Percentiles rank a stretch among this genome's conserved stretches.
Conservation (phyloP, 768 basidiomycete genomes). For the Suillus plorans region DNA sequence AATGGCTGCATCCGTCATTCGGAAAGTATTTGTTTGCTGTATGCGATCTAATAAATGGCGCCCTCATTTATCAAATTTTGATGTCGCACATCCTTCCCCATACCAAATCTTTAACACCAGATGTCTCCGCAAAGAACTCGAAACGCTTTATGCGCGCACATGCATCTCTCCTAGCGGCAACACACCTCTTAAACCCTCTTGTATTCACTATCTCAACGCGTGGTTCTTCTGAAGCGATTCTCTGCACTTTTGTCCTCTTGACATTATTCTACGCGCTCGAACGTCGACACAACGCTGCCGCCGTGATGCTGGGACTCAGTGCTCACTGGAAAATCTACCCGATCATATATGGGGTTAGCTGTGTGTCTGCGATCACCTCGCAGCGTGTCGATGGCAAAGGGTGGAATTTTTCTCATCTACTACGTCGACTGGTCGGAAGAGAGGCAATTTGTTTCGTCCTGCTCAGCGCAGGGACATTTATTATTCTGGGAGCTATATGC, state of each 20-base stretch:
- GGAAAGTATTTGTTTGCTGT: constrained; percentile 88
- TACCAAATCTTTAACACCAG: constrained; percentile 1
- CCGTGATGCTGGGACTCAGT: constrained; percentile 73
- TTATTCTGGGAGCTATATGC: constrained; percentile 56
- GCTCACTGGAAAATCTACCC: constrained; percentile 99
- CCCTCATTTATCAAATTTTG: constrained; percentile 66
- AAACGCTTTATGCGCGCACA: constrained; percentile 13
- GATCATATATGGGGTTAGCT: constrained; percentile 82
- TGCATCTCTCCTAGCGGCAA: constrained; percentile 58
- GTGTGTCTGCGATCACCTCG: constrained; percentile 41
- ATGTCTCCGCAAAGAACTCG: constrained; percentile 7
- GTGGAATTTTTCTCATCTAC: constrained; percentile 27
- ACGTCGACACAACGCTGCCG: constrained; percentile 62
- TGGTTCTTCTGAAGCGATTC: constrained; percentile 90
- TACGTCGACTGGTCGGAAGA: constrained; percentile 44
- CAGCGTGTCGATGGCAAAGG: constrained; percentile 23
- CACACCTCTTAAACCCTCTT: constrained; percentile 91
- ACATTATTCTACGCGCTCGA: constrained; percentile 62
- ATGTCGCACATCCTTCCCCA: constrained; percentile 42
- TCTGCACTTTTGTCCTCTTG: constrained; percentile 75
- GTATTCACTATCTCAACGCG: constrained; percentile 96
- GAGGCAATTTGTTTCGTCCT: constrained; percentile 62
- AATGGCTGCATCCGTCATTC: constrained; percentile 77
- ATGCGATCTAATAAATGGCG: constrained; percentile 80
- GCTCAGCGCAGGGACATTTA: constrained; percentile 71